These are phyloP conservation scores for Triadica sebifera DNA, from an alignment of 345 rosid genomes.

Conservation along the genomic window DNA sequence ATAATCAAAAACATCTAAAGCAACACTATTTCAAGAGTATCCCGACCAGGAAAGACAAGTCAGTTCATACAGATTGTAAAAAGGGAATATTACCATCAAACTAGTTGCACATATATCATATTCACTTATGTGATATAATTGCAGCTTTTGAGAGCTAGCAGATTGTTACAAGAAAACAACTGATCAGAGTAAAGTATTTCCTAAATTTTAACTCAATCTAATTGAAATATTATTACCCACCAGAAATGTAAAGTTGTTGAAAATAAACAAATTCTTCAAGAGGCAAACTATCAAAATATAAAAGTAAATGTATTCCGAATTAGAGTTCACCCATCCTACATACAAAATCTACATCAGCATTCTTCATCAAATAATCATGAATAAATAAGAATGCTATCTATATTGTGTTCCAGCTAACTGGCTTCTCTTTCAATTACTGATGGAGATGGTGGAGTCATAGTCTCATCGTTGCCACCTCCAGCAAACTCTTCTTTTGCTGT, in stretches of 20 bases:
- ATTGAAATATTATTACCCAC: no score
- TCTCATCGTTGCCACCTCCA: conserved; percentile 40
- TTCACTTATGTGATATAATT: no score
- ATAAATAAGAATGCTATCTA: conserved; percentile 2
- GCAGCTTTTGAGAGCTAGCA: neutral
- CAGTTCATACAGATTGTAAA: no score
- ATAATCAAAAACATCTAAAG: no score
- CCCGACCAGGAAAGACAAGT: no score
- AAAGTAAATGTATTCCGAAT: neutral
- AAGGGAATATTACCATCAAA: no score
- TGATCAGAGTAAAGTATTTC: neutral
- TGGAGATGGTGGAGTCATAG: conserved; percentile 67
- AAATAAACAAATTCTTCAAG: neutral
- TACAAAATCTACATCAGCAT: conserved; percentile 13
- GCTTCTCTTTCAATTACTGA: conserved; percentile 49
- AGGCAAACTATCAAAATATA: neutral
- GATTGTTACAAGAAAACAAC: neutral
- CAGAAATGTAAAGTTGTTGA: neutral
- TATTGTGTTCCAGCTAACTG: conserved; percentile 25
- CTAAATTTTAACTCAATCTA: neutral
- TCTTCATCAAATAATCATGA: conserved; percentile 4
- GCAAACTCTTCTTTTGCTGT: conserved; percentile 41
- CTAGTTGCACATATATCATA: no score
- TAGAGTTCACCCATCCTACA: conserved; percentile 9
- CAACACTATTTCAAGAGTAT: no score